These are phyloP conservation scores for Leucogyrophana mollusca DNA, from an alignment of 768 basidiomycete genomes.

Conservation along the genomic window DNA sequence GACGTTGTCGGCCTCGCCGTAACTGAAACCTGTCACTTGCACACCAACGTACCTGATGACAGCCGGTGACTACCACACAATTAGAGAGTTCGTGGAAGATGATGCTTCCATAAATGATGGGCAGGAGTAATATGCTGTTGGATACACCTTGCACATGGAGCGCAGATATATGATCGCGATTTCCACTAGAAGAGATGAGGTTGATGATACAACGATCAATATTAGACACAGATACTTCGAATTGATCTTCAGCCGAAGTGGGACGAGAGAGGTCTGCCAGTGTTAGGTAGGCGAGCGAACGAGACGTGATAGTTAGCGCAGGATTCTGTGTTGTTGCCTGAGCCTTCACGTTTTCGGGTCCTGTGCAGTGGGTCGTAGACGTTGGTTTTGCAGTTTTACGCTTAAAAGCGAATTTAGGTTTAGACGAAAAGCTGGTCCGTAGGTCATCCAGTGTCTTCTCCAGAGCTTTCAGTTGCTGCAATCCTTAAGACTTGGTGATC, in stretches of 20 bases:
- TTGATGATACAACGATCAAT: conserved; percentile 72
- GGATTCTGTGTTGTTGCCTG: conserved; percentile 1
- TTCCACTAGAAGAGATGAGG: conserved; percentile 37
- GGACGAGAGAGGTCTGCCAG: conserved; percentile 31
- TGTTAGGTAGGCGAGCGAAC: conserved; percentile 47
- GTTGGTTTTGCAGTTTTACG: conserved; percentile 33
- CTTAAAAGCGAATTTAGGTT: conserved; percentile 72
- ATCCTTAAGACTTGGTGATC: conserved; percentile 10
- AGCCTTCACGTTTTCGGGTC: neutral
- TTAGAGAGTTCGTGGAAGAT: conserved; percentile 62
- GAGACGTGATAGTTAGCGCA: conserved; percentile 37
- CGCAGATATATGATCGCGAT: conserved; percentile 41
- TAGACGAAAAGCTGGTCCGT: conserved; percentile 42
- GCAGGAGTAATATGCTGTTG: conserved; percentile 64
- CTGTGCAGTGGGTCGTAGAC: conserved; percentile 2
- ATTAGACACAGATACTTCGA: conserved; percentile 65
- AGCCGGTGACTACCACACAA: conserved; percentile 68
- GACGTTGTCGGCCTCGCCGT: neutral
- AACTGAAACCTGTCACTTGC: neutral
- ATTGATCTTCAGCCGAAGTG: conserved; percentile 32
- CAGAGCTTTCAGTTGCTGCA: conserved; percentile 64
- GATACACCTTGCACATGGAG: conserved; percentile 63
- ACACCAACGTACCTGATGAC: conserved; percentile 67
- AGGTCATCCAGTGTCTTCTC: conserved; percentile 56
- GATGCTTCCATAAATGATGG: conserved; percentile 66